Percentiles rank a stretch among this genome's conserved stretches.
Evolutionary conservation across 2,329 filamentous ascomycete genomes (phyloP).

Genomic region (Phialophora expanda): DNA sequence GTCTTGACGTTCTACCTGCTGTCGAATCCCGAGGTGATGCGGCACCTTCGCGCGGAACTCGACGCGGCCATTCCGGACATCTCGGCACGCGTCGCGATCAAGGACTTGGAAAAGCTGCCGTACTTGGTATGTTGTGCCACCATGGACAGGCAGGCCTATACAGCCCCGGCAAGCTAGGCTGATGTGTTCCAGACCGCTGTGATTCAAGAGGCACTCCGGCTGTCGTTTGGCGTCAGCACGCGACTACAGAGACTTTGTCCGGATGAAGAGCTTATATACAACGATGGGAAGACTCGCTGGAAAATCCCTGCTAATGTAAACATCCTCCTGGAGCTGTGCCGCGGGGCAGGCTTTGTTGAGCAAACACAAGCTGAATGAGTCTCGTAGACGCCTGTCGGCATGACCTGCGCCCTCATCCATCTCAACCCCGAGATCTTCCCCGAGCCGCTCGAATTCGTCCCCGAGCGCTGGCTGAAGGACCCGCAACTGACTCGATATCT

Average conservation of each 20-base stretch:
- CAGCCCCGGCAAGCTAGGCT: neutral
- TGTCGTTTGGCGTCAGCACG: slow-evolving; percentile 11
- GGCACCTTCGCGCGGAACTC: slow-evolving; percentile 27
- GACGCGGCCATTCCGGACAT: slow-evolving; percentile 22
- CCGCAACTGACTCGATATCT: slow-evolving; percentile 47
- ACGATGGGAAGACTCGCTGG: slow-evolving; percentile 6
- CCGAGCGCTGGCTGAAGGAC: slow-evolving; percentile 49
- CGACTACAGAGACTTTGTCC: slow-evolving; percentile 10
- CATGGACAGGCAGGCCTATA: neutral
- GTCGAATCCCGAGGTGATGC: slow-evolving; percentile 13
- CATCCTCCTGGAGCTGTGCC: neutral
- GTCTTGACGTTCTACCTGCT: slow-evolving; percentile 22
- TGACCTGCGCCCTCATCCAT: slow-evolving; percentile 41
- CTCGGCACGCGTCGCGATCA: neutral
- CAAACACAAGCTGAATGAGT: neutral
- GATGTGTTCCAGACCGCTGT: slow-evolving; percentile 6
- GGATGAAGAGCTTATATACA: slow-evolving; percentile 4
- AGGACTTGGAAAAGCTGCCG: slow-evolving; percentile 2
- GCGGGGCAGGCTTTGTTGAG: too few species aligned
- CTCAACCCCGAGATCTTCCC: slow-evolving; percentile 46
- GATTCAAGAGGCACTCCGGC: slow-evolving; percentile 5
- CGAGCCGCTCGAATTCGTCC: slow-evolving; percentile 42
- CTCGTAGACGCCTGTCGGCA: slow-evolving; percentile 6
- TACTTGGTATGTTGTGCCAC: slow-evolving; percentile 9
- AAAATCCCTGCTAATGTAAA: slow-evolving; percentile 7